Conservation (phyloP, 257 asterid species). For the Cinchona pubescens region DNA sequence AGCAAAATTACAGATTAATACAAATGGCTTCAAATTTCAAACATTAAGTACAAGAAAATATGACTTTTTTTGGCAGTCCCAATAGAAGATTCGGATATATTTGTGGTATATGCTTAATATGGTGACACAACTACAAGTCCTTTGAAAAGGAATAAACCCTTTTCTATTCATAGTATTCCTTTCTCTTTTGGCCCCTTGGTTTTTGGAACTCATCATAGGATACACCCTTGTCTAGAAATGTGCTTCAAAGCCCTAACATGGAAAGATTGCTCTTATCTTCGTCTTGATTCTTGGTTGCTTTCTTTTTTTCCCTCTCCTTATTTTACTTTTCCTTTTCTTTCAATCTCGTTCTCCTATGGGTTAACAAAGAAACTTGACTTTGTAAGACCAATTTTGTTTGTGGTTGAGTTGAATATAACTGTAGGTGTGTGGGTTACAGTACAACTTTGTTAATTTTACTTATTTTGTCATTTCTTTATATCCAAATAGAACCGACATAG, state of each 20-base stretch:
- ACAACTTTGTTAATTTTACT: background rate
- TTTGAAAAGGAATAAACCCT: slow-evolving; percentile 8
- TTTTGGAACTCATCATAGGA: background rate
- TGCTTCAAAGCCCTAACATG: background rate
- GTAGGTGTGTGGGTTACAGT: background rate
- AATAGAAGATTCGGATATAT: slow-evolving; percentile 26
- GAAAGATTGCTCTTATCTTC: background rate
- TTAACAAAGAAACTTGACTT: background rate
- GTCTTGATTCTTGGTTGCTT: background rate
- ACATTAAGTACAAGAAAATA: background rate
- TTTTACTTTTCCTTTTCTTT: too few relatives aligned
- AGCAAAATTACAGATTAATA: background rate
- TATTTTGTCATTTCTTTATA: too few relatives aligned
- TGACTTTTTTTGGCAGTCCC: background rate
- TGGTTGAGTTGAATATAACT: background rate
- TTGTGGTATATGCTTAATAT: slow-evolving; percentile 19
- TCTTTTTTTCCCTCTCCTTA: background rate
- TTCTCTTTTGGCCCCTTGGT: background rate
- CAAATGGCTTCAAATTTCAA: background rate
- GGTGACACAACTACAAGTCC: background rate
- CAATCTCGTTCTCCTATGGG: too few relatives aligned
- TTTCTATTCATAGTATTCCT: background rate
- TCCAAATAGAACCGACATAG: too few relatives aligned
- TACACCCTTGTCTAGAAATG: background rate
- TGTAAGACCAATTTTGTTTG: background rate